These are phyloP conservation scores for Karstenula rhodostoma DNA, from an alignment of 2,329 filamentous ascomycete species.

Conservation along the genomic window DNA sequence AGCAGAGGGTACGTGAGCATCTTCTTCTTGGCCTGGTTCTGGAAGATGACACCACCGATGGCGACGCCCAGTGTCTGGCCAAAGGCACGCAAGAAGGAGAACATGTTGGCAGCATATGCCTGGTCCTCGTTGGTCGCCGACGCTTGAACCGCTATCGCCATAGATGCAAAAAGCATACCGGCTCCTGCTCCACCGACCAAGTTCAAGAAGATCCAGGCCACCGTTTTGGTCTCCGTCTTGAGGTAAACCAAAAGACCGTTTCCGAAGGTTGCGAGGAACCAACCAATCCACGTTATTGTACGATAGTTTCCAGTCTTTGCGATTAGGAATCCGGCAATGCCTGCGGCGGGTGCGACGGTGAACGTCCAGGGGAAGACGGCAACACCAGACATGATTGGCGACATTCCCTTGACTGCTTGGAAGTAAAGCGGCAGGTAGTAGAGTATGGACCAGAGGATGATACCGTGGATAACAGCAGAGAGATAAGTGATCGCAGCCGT, in stretches of 20 bases:
- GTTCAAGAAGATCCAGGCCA: constrained; percentile 68
- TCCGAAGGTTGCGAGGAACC: constrained; percentile 66
- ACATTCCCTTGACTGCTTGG: constrained; percentile 51
- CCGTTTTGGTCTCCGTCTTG: constrained; percentile 58
- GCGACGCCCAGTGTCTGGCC: constrained; percentile 73
- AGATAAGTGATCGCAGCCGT: constrained; percentile 61
- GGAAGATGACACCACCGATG: constrained; percentile 73
- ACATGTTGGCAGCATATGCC: constrained; percentile 69
- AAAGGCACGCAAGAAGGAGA: constrained; percentile 71
- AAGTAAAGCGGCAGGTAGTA: constrained; percentile 56
- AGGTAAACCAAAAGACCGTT: constrained; percentile 64
- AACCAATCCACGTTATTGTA: constrained; percentile 68
- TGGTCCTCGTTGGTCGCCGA: constrained; percentile 64
- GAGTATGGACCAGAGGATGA: constrained; percentile 53
- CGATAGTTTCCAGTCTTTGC: constrained; percentile 67
- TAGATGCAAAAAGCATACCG: constrained; percentile 71
- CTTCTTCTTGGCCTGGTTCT: constrained; percentile 67
- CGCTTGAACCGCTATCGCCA: constrained; percentile 71
- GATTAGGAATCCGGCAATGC: constrained; percentile 64
- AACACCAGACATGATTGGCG: constrained; percentile 49
- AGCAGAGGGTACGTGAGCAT: constrained; percentile 59
- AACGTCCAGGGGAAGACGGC: constrained; percentile 57
- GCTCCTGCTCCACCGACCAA: constrained; percentile 67
- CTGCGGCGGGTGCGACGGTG: constrained; percentile 68
- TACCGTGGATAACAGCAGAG: constrained; percentile 66